These are phyloP conservation scores for Citrus maxima DNA, from an alignment of 345 rosid species.

Conservation along the genomic window DNA sequence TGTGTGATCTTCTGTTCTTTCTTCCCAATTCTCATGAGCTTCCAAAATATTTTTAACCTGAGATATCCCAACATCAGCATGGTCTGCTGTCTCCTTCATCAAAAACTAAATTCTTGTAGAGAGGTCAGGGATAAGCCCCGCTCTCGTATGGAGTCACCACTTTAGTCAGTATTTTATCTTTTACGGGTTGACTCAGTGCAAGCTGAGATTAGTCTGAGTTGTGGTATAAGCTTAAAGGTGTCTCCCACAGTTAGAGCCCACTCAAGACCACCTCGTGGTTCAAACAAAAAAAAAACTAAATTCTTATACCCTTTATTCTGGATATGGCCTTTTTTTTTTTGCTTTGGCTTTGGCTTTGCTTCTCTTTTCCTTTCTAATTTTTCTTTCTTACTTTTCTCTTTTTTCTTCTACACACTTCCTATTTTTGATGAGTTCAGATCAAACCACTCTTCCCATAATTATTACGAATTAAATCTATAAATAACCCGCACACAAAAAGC, in stretches of 20 bases:
- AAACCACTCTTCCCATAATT: not conserved
- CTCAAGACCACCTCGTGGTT: no score
- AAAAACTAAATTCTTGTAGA: constrained; percentile 1
- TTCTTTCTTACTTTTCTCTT: constrained; percentile 13
- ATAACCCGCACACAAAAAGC: not conserved
- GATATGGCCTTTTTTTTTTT: constrained; percentile 2
- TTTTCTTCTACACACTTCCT: constrained; percentile 36
- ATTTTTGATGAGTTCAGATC: constrained; percentile 19
- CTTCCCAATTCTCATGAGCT: not conserved
- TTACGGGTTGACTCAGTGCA: no score
- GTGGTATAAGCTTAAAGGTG: no score
- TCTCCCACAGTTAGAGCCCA: no score
- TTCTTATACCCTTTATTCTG: constrained; percentile 15
- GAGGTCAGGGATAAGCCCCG: no score
- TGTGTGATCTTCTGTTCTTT: not conserved
- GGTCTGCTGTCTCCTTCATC: constrained; percentile 23
- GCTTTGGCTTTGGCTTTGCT: not conserved
- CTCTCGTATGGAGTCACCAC: no score
- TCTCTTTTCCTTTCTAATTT: not conserved
- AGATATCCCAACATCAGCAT: not conserved
- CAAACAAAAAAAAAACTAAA: not conserved
- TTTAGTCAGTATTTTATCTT: no score
- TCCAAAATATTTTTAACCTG: not conserved
- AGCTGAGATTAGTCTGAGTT: no score
- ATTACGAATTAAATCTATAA: not conserved